Evolutionary conservation across 805 yeast genomes (phyloP).

Genomic region (Kazachstania viticola): DNA sequence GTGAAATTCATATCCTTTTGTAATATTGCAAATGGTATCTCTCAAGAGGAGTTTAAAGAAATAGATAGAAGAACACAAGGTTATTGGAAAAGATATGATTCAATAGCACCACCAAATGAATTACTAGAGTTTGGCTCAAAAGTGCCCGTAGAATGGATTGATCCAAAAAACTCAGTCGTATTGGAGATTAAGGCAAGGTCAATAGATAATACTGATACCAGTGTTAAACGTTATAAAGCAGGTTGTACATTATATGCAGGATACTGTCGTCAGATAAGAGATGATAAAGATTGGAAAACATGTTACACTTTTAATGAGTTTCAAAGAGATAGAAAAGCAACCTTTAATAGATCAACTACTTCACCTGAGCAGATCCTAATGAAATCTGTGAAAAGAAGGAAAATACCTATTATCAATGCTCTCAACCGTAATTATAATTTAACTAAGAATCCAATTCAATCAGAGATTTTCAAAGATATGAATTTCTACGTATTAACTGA

Average conservation of each 20-base stretch:
- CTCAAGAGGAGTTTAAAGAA: conserved; percentile 45
- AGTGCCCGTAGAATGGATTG: conserved; percentile 65
- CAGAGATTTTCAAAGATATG: conserved; percentile 34
- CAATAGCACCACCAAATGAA: conserved; percentile 31
- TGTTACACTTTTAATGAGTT: conserved; percentile 46
- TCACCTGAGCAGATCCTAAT: conserved; percentile 15
- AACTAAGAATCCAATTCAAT: conserved; percentile 4
- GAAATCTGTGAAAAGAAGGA: conserved; percentile 24
- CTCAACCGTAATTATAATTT: conserved; percentile 1
- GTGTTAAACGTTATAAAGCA: conserved; percentile 40
- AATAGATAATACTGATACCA: conserved; percentile 37
- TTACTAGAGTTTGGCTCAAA: conserved; percentile 45
- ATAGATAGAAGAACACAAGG: conserved; percentile 47
- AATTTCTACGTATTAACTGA: conserved; percentile 47
- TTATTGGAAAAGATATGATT: conserved; percentile 43
- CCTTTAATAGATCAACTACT: conserved; percentile 3
- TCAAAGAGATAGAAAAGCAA: conserved; percentile 3
- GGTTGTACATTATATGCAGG: conserved; percentile 69
- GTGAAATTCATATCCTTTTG: conserved; percentile 53
- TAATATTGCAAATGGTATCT: conserved; percentile 75
- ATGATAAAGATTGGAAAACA: conserved; percentile 52
- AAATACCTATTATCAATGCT: conserved; percentile 11
- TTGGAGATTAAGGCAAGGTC: conserved; percentile 77
- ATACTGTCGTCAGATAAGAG: conserved; percentile 53
- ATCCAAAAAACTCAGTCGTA: conserved; percentile 67